Base-by-base conservation (phyloP, 257 asterid genomes). In the Petunia secreta region DNA sequence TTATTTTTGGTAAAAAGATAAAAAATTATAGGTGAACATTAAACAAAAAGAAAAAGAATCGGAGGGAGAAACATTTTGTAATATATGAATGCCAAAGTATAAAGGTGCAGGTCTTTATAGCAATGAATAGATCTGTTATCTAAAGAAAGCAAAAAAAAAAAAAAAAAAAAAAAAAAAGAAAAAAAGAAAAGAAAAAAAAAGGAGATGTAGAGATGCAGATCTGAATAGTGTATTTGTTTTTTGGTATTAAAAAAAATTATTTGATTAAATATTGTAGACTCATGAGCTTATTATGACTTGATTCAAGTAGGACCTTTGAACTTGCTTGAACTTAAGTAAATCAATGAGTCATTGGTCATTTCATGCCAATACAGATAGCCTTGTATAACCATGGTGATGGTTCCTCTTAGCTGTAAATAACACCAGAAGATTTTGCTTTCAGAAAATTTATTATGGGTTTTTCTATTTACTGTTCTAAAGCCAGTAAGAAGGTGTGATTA, bases 381-480 rank as follows among this genome's bases (percentile, higher is more conserved):
- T 44, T 71, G 34, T 71, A 48, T 48, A 46, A 2, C 58, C 48
- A 59, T 71, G 41, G 13, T 25, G 77, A 50, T 73, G 77, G 43
- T 50, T 60, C 77, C 77, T 48, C 77, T 73, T 73, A 50, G 41
- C 77, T 73, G 62, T 73, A 73, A 46, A 50, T 73, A 50, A 50
- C 62, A 73, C 77, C 46, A 73, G 62, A 57, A 11, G 77, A 50
- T 50, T 48, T 3, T 73, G 6, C 77, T 73, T 44, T 36, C 77
- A 25, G 7, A 73, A 48, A 50, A 52, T 73, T 39, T 25, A 16
- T 71, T 73, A 73, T 34, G 77, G 34, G 48, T 50, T 73, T 44
- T 62, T 34, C 34, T 73, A 57, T 50, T 34, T 73, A 50, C 60
- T 48, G 77, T 13, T 71, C 34, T 57, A 71, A 50, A 71, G 44